Base-by-base conservation (phyloP, 257 asterid genomes). In the Solanum ossicruentum region DNA sequence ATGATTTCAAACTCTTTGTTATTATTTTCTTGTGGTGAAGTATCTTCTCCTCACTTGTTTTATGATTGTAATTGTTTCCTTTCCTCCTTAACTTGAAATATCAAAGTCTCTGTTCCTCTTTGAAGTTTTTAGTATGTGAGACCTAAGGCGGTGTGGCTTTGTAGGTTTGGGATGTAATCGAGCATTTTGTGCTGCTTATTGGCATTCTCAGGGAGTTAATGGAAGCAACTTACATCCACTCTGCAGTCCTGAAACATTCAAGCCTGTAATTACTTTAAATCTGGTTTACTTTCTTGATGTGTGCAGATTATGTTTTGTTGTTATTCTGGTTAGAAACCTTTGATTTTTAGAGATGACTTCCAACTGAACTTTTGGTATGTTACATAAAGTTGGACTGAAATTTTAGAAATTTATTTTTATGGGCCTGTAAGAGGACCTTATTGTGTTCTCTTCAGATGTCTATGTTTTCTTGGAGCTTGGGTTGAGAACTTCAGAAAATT, bases 131-230 rank as follows among this genome's bases (percentile, higher is more conserved):
- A 52, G 45, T 17, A 49, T 78, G 83, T 78, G 65, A 78, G 28
- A 10, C 65, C 83, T 78, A 52, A 78, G 66, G 65, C 39, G 16
- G 10, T 52, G 15, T 78, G 83, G 65, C 61, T 86, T 88, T 91
- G 81, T 89, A 95, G 98, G 99, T 89, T 65, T 92, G 85, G 99
- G 99, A 93, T 96, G 99, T 87, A 98, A 96, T 90, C 93, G 92
- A 85, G 97, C 99, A 88, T 93, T 95, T 92, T 95, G 99, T 90
- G 98, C 97, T 87, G 98, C 98, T 51, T 96, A 96, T 87, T 96
- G 99, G 99, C 92, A 86, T 90, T 86, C 97, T 85, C 85, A 91
- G 89, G 97, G 97, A 81, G 90, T 93, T 80, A 70, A 82, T 51
- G 78, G 85, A 57, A 86, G 81, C 87, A 92, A 86, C 85, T 87